Conservation (phyloP, 495 filamentous ascomycete species). For the Neurospora sp. region DNA sequence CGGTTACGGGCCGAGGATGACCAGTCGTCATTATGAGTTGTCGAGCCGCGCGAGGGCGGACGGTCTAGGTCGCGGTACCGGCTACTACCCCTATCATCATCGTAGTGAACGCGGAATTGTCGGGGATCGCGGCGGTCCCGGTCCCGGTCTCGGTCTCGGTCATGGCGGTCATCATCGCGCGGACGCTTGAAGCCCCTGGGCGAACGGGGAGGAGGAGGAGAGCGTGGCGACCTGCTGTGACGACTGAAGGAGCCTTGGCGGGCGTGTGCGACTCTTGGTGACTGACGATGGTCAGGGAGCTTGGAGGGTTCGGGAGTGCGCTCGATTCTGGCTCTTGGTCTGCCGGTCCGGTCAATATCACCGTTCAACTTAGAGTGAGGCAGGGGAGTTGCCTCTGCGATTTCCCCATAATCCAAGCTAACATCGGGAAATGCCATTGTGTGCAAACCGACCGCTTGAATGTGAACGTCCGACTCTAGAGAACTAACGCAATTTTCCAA, state of each 20-base stretch:
- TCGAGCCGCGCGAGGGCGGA: constrained; percentile 40
- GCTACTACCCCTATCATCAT: constrained; percentile 38
- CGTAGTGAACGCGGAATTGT: constrained; percentile 52
- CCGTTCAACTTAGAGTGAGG: constrained; percentile 41
- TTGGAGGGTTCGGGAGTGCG: constrained; percentile 67
- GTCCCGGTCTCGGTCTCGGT: constrained; percentile 36
- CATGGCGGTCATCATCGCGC: constrained; percentile 49
- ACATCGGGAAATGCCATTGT: constrained; percentile 39
- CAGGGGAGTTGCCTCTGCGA: constrained; percentile 60
- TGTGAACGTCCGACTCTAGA: neutral
- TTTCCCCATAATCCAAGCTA: constrained; percentile 76
- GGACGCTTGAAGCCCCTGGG: constrained; percentile 57
- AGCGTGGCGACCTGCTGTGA: neutral
- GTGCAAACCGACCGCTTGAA: constrained; percentile 10
- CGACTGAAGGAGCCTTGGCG: neutral
- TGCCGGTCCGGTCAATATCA: constrained; percentile 56
- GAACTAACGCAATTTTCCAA: neutral
- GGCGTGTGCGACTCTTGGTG: constrained; percentile 14
- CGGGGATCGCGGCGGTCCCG: constrained; percentile 38
- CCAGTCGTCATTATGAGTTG: constrained; percentile 31
- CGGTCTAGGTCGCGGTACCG: constrained; percentile 61
- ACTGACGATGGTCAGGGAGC: constrained; percentile 46
- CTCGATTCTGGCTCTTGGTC: constrained; percentile 63
- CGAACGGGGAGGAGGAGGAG: constrained; percentile 8
- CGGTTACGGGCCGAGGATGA: constrained; percentile 24